Evolutionary conservation across 1,139 yeast species (phyloP), one percentile per base, ranked within the genome.

Genomic region (Hansenula sp.): DNA sequence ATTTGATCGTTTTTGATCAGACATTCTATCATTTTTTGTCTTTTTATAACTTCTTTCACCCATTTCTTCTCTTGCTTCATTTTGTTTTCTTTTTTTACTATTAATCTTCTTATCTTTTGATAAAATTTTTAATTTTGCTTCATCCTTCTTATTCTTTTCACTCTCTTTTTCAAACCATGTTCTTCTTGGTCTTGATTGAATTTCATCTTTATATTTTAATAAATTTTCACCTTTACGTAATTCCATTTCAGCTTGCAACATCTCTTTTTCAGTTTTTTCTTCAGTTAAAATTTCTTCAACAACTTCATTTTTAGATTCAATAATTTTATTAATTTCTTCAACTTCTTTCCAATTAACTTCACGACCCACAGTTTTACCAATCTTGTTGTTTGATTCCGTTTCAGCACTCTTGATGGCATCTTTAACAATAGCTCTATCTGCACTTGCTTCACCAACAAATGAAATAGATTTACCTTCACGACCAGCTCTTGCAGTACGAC

Each of bases 401-500:
- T 74, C 77, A 4, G 75, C 77, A 43, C 79, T 74, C 57, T 81
- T 84, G 50, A 92, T 80, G 2, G 96, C 95, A 22, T 81, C 87
- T 60, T 85, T 89, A 14, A 92, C 97, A 53, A 94, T 88, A 33
- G 75, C 69, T 66, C 98, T 79, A 52, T 92, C 98, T 44, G 73
- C 77, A 19, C 87, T 71, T 2, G 87, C 72, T 61, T 92, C 98
- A 17, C 97, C 97, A 10, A 94, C 98, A 61, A 92, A 80, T 4
- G 97, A 82, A 35, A 92, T 83, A 36, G 97, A 84, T 43, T 77
- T 76, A 74, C 99, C 99, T 42, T 86, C 88, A 63, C 97, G 78
- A 29, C 98, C 98, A 40, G 97, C 99, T 77, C 99, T 87, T 11
- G 98, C 99, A 42, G 98, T 92, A 75, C 99, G 86, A 66, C 98